These are phyloP conservation scores for Oryza glumipatula DNA, from an alignment of 176 grass and related monocot species.

Conservation along the genomic window DNA sequence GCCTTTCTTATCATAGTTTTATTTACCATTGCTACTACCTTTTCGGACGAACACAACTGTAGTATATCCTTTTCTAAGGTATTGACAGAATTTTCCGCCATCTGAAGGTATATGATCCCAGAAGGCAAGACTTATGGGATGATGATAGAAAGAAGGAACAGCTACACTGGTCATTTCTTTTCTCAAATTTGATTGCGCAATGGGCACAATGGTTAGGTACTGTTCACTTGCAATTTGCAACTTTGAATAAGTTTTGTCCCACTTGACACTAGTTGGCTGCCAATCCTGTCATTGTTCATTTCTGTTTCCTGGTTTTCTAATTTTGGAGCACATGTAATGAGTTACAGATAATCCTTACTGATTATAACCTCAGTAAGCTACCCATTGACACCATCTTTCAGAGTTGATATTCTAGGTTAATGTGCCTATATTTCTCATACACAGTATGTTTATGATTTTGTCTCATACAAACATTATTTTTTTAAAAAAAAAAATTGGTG, in stretches of 20 bases:
- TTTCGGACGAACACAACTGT: neutral
- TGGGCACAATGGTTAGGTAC: constrained; percentile 98
- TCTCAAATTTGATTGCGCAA: constrained; percentile 83
- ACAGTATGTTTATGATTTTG: neutral
- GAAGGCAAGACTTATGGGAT: constrained; percentile 60
- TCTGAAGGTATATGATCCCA: constrained; percentile 57
- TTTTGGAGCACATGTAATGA: constrained; percentile 6
- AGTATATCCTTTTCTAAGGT: neutral
- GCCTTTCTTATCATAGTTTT: neutral
- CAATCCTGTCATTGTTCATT: neutral
- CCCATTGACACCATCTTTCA: neutral
- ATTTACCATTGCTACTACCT: neutral
- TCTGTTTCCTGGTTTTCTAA: constrained; percentile 3
- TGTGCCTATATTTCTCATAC: constrained; percentile 16
- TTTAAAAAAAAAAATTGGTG: neutral
- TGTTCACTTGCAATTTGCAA: neutral
- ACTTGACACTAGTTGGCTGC: neutral
- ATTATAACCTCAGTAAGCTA: neutral
- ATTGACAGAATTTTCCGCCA: constrained; percentile 17
- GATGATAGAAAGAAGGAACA: constrained; percentile 79
- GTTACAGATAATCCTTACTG: neutral
- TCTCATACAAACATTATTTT: neutral
- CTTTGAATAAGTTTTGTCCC: constrained; percentile 6
- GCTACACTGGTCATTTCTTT: constrained; percentile 85
- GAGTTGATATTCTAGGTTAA: neutral